A percentile compares a stretch with the other conserved stretches of the same genome.
These are phyloP conservation scores for Geranomyces michiganensis DNA, from an alignment of 192 early-diverging fungal species.

Conservation along the genomic window DNA sequence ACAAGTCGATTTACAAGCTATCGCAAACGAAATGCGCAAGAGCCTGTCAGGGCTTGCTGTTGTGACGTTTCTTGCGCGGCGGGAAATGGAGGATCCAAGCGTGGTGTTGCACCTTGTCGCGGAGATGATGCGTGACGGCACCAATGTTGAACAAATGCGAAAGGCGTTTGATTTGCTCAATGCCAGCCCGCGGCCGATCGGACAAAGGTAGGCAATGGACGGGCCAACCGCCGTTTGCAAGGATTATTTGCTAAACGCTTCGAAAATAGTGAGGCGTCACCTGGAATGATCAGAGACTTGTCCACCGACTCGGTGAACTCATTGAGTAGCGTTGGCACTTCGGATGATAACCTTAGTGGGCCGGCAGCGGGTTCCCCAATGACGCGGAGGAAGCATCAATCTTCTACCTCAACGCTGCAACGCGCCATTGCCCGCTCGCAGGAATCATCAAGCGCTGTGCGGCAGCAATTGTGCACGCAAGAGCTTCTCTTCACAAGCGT, in stretches of 20 bases:
- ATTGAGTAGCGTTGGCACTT: not conserved
- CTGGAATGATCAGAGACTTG: not conserved
- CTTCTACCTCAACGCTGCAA: not conserved
- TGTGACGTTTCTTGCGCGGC: conserved; percentile 13
- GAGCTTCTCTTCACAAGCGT: conserved; percentile 22
- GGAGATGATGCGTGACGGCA: conserved; percentile 8
- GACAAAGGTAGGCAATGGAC: not conserved
- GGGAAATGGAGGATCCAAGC: not conserved
- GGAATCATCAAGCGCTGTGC: not conserved
- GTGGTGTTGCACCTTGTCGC: conserved; percentile 6
- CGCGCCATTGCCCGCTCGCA: not conserved
- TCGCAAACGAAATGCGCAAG: not conserved
- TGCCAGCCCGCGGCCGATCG: not conserved
- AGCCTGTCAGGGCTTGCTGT: not conserved
- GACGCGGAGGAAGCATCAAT: too few species aligned
- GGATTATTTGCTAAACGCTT: not conserved
- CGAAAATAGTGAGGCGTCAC: not conserved
- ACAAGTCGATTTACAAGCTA: conserved; percentile 11
- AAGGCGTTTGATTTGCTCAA: conserved; percentile 18
- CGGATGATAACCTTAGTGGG: not conserved
- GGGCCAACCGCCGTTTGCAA: not conserved
- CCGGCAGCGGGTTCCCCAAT: not conserved
- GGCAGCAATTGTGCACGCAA: conserved; percentile 11
- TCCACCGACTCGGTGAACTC: conserved; percentile 3
- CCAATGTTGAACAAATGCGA: not conserved